Base-by-base conservation (phyloP, 1,284 basidiomycete species). In the Hypsizygus ulmarius region DNA sequence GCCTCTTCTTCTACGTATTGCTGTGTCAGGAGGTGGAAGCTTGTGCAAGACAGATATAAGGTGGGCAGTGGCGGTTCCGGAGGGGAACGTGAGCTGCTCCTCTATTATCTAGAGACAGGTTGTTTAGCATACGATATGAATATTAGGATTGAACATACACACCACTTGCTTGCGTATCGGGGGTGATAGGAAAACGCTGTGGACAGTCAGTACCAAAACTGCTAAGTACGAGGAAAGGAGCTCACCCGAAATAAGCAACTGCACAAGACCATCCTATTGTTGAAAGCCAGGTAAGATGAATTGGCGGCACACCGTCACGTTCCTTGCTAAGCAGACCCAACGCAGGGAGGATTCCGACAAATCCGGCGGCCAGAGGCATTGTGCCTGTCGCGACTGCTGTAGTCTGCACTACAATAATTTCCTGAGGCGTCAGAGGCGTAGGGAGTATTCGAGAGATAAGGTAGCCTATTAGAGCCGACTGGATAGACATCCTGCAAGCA, bases 31-130 rank as follows among this genome's bases (percentile, higher is more conserved):
- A 28, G 81, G 79, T 1, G 88, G 87, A 40, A 86, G 65, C 52
- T 79, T 67, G 60, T 98, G 93, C n/a, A 98, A 75, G 8, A 97
- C 89, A 1, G 91, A 87, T 39, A 98, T 93, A 14, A 98, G 76
- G 61, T 97, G 95, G 1, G 95, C 96, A 0, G 95, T 98, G 0
- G 95, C 95, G n/a, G 90, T 97, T 16, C 96, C 96, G 0, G 90
- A 93, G 0, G 95, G 95, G 58, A 98, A 98, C 0, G 90, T 77
- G 11, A 98, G 81, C 64, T 96, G 86, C 64, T 98, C 95, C 64
- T 94, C 87, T 36, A 98, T 84, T 49, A 98, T 95, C 85, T 93
- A 42, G 27, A 27, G 25, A 19, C 43, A 29, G 52, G 29, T 39
- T 47, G 18, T 16, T 38, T n/a, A n/a, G 21, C 35, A 44, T 18